Evolutionary conservation across 257 asterid genomes (phyloP).

Genomic region (Jaltomata sinuosa): DNA sequence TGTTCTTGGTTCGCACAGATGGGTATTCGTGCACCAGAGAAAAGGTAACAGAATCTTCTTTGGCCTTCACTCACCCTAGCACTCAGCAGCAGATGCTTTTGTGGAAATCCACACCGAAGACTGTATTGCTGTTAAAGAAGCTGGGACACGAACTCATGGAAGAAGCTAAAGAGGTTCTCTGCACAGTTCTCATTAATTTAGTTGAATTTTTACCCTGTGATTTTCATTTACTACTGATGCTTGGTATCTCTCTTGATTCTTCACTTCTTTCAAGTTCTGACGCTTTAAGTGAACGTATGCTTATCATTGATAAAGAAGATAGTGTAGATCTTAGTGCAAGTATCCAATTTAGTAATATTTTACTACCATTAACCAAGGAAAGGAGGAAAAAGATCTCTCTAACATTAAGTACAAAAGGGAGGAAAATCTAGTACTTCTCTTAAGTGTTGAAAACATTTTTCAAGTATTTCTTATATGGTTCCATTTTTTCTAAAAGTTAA

Average conservation of each 20-base stretch:
- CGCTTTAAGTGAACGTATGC: background rate
- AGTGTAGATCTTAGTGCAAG: background rate
- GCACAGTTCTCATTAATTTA: background rate
- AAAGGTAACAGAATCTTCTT: conserved; percentile 59
- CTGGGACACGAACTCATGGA: conserved; percentile 94
- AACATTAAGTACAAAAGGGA: background rate
- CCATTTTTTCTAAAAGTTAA: background rate
- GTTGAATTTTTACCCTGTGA: background rate
- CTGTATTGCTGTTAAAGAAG: conserved; percentile 80
- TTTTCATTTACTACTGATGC: background rate
- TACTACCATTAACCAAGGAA: background rate
- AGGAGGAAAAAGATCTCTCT: background rate
- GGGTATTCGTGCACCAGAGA: conserved; percentile 35
- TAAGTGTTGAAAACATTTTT: background rate
- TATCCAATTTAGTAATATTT: background rate
- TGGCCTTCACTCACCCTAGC: conserved; percentile 98
- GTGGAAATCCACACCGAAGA: conserved; percentile 97
- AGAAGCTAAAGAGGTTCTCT: conserved; percentile 84
- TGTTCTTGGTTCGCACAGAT: background rate
- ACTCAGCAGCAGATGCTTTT: conserved; percentile 99
- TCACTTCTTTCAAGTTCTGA: background rate
- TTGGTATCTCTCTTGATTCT: background rate
- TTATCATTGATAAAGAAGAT: background rate
- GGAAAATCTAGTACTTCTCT: background rate
- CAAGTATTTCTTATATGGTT: background rate